Evolutionary conservation across 1,284 basidiomycete genomes (phyloP), one percentile per base, ranked within the genome.

Genomic region (Cutaneotrichosporon mucoides): DNA sequence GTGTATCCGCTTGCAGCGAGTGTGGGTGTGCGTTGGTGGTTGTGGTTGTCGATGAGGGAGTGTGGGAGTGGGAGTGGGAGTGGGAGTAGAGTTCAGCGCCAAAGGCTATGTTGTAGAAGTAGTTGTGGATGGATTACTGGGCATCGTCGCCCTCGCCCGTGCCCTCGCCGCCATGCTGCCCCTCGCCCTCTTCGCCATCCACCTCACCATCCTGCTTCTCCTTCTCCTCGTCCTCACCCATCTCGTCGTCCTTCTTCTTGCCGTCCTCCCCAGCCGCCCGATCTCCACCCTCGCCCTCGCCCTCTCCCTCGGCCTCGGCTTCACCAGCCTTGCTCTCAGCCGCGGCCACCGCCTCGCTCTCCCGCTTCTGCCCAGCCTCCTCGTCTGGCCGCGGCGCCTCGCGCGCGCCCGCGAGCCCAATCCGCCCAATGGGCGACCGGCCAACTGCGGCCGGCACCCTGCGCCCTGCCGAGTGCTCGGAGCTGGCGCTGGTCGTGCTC

Each of bases 401-500:
- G 3, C 55, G 51, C 24, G 60, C 55, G 3, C 34, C 60, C 35
- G 55, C 55, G 34, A 57, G 60, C 3, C 55, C 60, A 8, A 57
- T 16, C 3, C 54, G 54, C 2, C 59, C 54, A 38, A 60, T 55
- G 4, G 46, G 46, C 46, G 46, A 48, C 10, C 34, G 33, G 46
- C 46, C 46, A 6, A 48, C 46, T 2, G 46, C 33, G 3, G 46
- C 46, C 5, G 33, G 34, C 12, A 45, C 34, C 11, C n/a, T 36
- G 46, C 46, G 46, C 5, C 38, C 38, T 12, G 38, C 24, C 24
- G 38, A 40, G 38, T 40, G 9, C 12, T 40, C 9, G 9, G 8
- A 8, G 43, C 13, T 45, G 43, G n/a, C 15, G 16, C 42, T n/a
- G n/a, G 42, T n/a, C 12, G 10, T n/a, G 42, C 42, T 43, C 12